Evolutionary conservation across 1,139 yeast species (phyloP), one percentile per base, ranked within the genome.

Genomic region (Kurtzmaniella quercitrusa): DNA sequence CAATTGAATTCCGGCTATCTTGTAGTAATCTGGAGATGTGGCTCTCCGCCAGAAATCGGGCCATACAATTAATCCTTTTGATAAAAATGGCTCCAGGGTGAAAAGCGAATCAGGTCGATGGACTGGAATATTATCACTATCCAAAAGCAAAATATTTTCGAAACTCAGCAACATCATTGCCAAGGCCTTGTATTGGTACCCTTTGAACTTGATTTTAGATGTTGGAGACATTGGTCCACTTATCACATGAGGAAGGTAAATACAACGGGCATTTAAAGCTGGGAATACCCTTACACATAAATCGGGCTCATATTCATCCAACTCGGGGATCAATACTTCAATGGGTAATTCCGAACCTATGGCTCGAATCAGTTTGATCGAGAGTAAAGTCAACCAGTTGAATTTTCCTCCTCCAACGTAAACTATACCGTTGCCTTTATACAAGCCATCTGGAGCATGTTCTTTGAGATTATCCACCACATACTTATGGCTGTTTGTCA

Each of bases 371-470:
- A 84, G 74, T 55, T 78, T 76, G 47, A 88, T 73, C 1, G 93
- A 80, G 21, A 84, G 64, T 39, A 85, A 64, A 14, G 88, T 77
- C 49, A 85, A 65, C 74, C 94, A 83, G 55, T 85, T 83, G 65
- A 82, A 85, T 50, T 74, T 76, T 2, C 91, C 93, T 36, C 95
- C 95, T 16, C 93, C 93, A 32, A 85, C 91, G 54, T 80, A 83
- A 1, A 87, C 95, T 34, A 87, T 80, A 22, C 96, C 96, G 46
- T 79, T 71, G 0, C 91, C 91, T n/a, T 64, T 55, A 55, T 78
- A 81, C 9, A 77, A 55, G 2, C 70, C 64, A 23, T 63, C 59
- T 0, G 88, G 84, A 3, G 68, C 63, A 12, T 17, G 6, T 18
- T 63, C 58, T 2, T 54, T 47, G 0, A 65, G 58, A 21, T 66